Evolutionary conservation across 2,329 filamentous ascomycete genomes (phyloP).

Genomic region (Colletotrichum sansevieriae): DNA sequence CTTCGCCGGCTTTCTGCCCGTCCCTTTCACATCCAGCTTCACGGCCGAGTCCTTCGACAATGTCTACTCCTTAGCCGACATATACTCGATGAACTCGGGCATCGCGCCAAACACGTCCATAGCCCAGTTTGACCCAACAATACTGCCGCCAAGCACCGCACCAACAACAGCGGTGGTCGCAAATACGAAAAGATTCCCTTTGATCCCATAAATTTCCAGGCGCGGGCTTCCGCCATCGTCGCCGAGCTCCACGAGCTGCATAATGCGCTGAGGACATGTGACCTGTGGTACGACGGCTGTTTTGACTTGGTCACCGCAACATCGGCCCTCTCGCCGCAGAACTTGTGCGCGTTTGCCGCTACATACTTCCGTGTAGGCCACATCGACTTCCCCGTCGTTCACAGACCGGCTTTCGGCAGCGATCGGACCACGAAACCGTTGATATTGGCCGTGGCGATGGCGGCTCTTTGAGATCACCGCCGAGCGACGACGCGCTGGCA

Average conservation of each 20-base stretch:
- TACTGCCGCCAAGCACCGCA: neutral
- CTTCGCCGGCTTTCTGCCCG: conserved; percentile 21
- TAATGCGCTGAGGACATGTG: conserved; percentile 32
- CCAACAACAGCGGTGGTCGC: neutral
- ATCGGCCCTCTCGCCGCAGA: conserved; percentile 43
- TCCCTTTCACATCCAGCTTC: conserved; percentile 6
- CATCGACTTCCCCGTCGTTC: conserved; percentile 46
- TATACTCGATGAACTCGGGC: no score
- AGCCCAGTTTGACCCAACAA: neutral
- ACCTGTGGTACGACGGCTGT: conserved; percentile 37
- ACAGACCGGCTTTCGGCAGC: conserved; percentile 45
- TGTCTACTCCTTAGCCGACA: neutral
- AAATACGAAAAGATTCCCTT: neutral
- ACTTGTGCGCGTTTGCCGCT: conserved; percentile 42
- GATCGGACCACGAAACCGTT: conserved; percentile 38
- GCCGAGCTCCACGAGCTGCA: conserved; percentile 19
- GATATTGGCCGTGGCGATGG: conserved; percentile 42
- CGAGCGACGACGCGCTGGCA: conserved; percentile 42
- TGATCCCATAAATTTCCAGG: neutral
- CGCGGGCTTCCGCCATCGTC: conserved; percentile 11
- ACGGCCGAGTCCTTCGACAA: conserved; percentile 21
- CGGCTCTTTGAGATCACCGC: conserved; percentile 41
- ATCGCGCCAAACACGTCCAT: neutral
- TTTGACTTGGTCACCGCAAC: conserved; percentile 40
- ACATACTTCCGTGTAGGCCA: conserved; percentile 47